phyloP scores from a whole-genome alignment of 345 rosid species.

The Aethionema arabicum region DNA sequence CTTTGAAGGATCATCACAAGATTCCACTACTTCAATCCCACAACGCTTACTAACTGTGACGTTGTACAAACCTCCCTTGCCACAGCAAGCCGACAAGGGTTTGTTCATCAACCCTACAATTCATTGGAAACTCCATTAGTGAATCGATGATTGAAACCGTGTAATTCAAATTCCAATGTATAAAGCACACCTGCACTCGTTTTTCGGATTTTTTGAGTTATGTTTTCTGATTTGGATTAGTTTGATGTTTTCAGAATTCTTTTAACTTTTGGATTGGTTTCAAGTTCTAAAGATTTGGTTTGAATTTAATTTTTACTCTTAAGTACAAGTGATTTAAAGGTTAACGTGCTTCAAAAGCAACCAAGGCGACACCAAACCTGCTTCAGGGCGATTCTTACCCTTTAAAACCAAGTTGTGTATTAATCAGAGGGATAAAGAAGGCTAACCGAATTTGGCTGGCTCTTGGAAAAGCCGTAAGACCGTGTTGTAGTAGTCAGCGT shows the following conservation, averaged over 20 bases:
- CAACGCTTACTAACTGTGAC: slow-evolving; percentile 49
- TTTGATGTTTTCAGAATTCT: too few species aligned
- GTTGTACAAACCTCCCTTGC: slow-evolving; percentile 60
- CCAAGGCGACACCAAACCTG: background rate
- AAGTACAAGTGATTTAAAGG: too few species aligned
- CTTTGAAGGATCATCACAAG: slow-evolving; percentile 43
- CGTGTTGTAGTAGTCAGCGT: slow-evolving; percentile 33
- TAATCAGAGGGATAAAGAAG: background rate
- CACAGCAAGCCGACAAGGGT: slow-evolving; percentile 51
- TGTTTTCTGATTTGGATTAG: too few species aligned
- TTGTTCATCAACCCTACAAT: slow-evolving; percentile 46
- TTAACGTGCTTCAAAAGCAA: too few species aligned
- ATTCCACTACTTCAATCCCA: slow-evolving; percentile 47
- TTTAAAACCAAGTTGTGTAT: too few species aligned
- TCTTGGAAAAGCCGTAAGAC: slow-evolving; percentile 1
- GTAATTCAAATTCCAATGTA: too few species aligned
- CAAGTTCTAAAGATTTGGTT: too few species aligned
- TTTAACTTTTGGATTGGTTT: too few species aligned
- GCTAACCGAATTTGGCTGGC: slow-evolving; percentile 16
- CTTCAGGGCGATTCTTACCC: background rate
- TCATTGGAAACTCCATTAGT: background rate
- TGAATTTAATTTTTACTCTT: too few species aligned
- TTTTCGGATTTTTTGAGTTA: too few species aligned
- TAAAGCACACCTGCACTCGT: too few species aligned
- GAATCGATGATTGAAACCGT: background rate